These are phyloP conservation scores for Heterobasidion occidentale DNA, from an alignment of 1,284 basidiomycete genomes.

Conservation along the genomic window DNA sequence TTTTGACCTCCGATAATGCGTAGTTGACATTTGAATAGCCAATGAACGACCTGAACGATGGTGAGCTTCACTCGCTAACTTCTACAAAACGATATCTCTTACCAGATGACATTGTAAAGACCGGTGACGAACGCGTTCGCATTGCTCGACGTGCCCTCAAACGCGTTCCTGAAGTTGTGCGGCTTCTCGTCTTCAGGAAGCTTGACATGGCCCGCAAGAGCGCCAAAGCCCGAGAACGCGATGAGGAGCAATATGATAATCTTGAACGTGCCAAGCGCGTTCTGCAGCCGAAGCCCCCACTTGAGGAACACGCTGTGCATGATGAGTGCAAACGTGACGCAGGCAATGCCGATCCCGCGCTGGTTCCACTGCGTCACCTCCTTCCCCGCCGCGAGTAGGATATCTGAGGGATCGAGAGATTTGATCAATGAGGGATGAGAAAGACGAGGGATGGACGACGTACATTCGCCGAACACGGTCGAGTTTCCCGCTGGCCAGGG, in stretches of 20 bases:
- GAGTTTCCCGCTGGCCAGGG: conserved; percentile 48
- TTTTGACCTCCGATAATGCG: conserved; percentile 56
- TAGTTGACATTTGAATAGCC: conserved; percentile 71
- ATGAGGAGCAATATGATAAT: conserved; percentile 50
- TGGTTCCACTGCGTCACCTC: conserved; percentile 38
- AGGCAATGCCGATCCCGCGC: conserved; percentile 44
- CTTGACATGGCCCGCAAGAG: conserved; percentile 6
- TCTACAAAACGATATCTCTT: background rate
- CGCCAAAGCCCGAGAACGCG: conserved; percentile 27
- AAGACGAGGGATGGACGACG: conserved; percentile 8
- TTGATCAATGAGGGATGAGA: background rate
- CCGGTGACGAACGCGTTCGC: conserved; percentile 52
- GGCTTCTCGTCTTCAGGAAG: conserved; percentile 20
- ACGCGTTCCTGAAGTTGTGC: conserved; percentile 44
- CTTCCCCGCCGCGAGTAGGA: conserved; percentile 20
- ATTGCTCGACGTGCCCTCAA: conserved; percentile 42
- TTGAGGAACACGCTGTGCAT: conserved; percentile 50
- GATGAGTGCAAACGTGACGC: conserved; percentile 47
- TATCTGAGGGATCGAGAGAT: conserved; percentile 1
- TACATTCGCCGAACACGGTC: conserved; percentile 65
- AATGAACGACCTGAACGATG: conserved; percentile 47
- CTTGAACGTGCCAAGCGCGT: conserved; percentile 59
- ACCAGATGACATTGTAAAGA: conserved; percentile 65
- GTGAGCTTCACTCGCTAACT: background rate
- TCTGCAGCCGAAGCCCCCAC: conserved; percentile 59